Conservation (phyloP, 2,329 filamentous ascomycete genomes). For the Talaromyces sp. region DNA sequence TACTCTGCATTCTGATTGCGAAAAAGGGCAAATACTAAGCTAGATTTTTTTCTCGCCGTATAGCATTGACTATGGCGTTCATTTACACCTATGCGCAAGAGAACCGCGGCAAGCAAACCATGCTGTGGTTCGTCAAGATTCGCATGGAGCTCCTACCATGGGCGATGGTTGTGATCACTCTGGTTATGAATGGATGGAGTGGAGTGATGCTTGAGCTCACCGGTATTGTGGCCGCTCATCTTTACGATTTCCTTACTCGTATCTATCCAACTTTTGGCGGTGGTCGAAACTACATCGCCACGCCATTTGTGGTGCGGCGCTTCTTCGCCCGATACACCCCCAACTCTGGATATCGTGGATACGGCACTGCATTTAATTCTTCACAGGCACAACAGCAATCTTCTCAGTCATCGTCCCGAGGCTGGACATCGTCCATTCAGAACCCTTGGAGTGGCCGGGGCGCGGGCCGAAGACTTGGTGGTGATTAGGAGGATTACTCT, state of each 20-base stretch:
- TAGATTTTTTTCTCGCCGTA: neutral
- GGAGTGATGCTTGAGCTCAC: slow-evolving; percentile 66
- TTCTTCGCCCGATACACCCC: slow-evolving; percentile 59
- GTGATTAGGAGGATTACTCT: slow-evolving; percentile 24
- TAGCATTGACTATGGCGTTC: slow-evolving; percentile 75
- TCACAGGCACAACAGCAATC: slow-evolving; percentile 12
- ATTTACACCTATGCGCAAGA: slow-evolving; percentile 86
- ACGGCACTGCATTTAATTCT: slow-evolving; percentile 64
- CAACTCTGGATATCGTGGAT: slow-evolving; percentile 55
- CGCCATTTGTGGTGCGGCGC: slow-evolving; percentile 70
- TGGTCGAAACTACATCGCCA: slow-evolving; percentile 74
- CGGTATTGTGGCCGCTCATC: slow-evolving; percentile 83
- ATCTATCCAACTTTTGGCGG: slow-evolving; percentile 89
- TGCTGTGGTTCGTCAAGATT: slow-evolving; percentile 81
- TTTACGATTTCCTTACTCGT: slow-evolving; percentile 86
- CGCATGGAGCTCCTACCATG: slow-evolving; percentile 80
- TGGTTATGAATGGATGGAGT: slow-evolving; percentile 66
- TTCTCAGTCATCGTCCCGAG: slow-evolving; percentile 19
- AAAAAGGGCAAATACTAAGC: neutral
- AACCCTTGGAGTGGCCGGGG: slow-evolving; percentile 44
- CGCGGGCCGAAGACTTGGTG: slow-evolving; percentile 44
- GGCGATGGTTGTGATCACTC: slow-evolving; percentile 73
- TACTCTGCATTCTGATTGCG: neutral
- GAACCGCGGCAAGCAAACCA: slow-evolving; percentile 73
- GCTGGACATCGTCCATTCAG: slow-evolving; percentile 37